A percentile compares a stretch with the other conserved stretches of the same genome.
These are phyloP conservation scores for Stephania yunnanensis DNA, from an alignment of 164 flowering plant species.

Conservation along the genomic window DNA sequence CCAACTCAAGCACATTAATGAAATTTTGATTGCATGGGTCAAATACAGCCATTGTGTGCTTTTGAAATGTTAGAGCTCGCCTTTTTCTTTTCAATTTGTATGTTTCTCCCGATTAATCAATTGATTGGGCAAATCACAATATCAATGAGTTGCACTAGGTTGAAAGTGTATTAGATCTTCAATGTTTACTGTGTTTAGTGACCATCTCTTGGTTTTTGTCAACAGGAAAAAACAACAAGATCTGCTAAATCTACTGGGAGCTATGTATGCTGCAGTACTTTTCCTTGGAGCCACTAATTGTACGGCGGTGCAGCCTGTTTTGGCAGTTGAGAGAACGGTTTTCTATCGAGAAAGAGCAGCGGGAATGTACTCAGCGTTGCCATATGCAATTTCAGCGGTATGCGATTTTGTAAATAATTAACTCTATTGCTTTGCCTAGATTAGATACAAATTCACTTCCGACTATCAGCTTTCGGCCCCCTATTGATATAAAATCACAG, in stretches of 20 bases:
- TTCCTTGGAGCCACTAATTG: slow-evolving; percentile 66
- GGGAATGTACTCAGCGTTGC: slow-evolving; percentile 71
- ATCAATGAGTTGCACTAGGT: too few species aligned
- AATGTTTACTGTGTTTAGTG: too few species aligned
- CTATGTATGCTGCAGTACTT: slow-evolving; percentile 57
- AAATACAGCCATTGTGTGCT: too few species aligned
- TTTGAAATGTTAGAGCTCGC: too few species aligned
- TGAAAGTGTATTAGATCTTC: too few species aligned
- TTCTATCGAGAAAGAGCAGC: slow-evolving; percentile 84
- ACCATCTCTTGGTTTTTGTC: neutral
- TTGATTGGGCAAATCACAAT: too few species aligned
- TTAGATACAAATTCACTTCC: neutral
- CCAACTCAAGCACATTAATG: too few species aligned
- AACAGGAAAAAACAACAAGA: slow-evolving; percentile 54
- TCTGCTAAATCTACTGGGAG: slow-evolving; percentile 56
- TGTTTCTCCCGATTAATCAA: too few species aligned
- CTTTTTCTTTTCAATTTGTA: too few species aligned
- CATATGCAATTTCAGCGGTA: slow-evolving; percentile 78
- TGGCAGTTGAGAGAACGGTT: slow-evolving; percentile 60
- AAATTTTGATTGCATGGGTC: too few species aligned
- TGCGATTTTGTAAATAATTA: neutral
- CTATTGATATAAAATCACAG: neutral
- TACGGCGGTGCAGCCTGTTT: slow-evolving; percentile 43
- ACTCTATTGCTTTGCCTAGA: neutral
- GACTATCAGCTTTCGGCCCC: neutral